These are phyloP conservation scores for Rutstroemia sp. DNA, from an alignment of 2,329 filamentous ascomycete genomes.

Conservation along the genomic window DNA sequence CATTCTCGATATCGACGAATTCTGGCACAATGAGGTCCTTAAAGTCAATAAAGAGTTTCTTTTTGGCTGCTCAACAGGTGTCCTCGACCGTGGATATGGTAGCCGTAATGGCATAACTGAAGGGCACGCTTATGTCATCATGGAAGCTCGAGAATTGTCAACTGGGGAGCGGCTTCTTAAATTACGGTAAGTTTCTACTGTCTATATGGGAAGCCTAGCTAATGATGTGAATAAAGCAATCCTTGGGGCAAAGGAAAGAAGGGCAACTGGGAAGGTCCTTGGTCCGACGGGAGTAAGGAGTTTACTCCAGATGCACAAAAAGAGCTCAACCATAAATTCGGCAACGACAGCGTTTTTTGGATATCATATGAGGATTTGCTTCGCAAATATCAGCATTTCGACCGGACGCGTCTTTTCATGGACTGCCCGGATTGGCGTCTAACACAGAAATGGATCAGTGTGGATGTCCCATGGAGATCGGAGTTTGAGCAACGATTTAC, in stretches of 20 bases:
- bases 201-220: neutral
- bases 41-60: constrained; percentile 76
- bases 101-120: constrained; percentile 51
- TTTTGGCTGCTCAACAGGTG: constrained; percentile 61
- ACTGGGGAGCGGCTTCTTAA: constrained; percentile 49
- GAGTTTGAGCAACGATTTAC: constrained; percentile 56
- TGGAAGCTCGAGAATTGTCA: constrained; percentile 47
- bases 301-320: constrained; percentile 51
- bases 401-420: constrained; percentile 54
- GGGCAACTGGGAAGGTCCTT: constrained; percentile 52
- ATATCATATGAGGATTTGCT: constrained; percentile 56
- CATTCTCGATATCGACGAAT: constrained; percentile 70
- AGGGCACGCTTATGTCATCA: constrained; percentile 53
- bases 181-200: constrained; percentile 31
- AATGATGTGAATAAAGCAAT: constrained; percentile 31
- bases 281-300: constrained; percentile 51
- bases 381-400: constrained; percentile 53
- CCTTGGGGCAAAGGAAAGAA: constrained; percentile 53
- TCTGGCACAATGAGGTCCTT: constrained; percentile 76
- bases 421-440: constrained; percentile 48
- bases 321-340: constrained; percentile 52
- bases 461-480: constrained; percentile 54
- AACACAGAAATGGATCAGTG: constrained; percentile 52
- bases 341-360: constrained; percentile 57
- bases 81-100: constrained; percentile 56